These are phyloP conservation scores for Gillenia trifoliata DNA, from an alignment of 306 rosid genomes.

Conservation along the genomic window DNA sequence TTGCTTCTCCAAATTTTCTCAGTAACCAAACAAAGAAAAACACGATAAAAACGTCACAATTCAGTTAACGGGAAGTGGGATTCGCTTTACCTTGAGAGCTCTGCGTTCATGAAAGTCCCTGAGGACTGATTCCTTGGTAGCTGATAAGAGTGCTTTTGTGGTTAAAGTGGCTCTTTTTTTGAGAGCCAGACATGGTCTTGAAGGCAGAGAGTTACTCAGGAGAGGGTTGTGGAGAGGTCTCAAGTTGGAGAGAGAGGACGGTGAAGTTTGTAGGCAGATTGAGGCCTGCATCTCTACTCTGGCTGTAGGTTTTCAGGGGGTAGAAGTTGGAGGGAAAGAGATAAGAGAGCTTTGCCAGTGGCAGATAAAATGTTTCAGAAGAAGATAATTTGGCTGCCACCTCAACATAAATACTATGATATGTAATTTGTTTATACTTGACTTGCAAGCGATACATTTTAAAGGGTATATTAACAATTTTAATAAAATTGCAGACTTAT, in stretches of 20 bases:
- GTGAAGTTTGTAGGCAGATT: constrained; percentile 44
- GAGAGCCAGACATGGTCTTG: constrained; percentile 34
- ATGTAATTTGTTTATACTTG: not conserved
- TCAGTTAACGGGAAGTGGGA: not conserved
- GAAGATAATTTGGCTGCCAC: constrained; percentile 31
- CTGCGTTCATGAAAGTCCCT: constrained; percentile 58
- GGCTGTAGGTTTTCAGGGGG: constrained; percentile 5
- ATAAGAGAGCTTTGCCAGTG: constrained; percentile 37
- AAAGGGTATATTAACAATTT: too few relatives aligned
- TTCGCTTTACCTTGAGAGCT: constrained; percentile 71
- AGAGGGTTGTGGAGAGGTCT: constrained; percentile 46
- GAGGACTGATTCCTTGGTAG: constrained; percentile 53
- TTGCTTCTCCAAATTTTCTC: not conserved
- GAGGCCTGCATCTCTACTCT: constrained; percentile 48
- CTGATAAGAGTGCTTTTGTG: constrained; percentile 51
- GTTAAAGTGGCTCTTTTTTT: constrained; percentile 42
- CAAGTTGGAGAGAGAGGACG: constrained; percentile 45
- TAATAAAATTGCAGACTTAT: too few relatives aligned
- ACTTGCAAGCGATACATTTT: too few relatives aligned
- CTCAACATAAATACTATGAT: constrained; percentile 11
- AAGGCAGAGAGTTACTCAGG: constrained; percentile 21
- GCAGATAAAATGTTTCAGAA: not conserved
- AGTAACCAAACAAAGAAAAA: not conserved
- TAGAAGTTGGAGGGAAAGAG: constrained; percentile 29
- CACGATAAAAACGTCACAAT: not conserved